Base-by-base conservation (phyloP, 176 grass and related monocot genomes). In the Poa annua region DNA sequence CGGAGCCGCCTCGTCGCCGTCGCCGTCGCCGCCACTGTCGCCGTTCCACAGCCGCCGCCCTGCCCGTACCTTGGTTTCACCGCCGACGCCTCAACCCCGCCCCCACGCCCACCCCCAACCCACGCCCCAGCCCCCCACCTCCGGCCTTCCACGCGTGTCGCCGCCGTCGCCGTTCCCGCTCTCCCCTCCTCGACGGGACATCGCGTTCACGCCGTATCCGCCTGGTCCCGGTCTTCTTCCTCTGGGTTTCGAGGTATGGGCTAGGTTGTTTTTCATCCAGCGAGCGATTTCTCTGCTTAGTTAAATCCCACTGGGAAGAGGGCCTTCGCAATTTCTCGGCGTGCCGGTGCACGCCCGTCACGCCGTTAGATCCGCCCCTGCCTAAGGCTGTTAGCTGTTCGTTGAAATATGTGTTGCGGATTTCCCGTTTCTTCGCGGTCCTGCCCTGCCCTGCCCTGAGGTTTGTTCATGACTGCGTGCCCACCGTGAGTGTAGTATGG, bases 1-100 rank as follows among this genome's bases (percentile, higher is more conserved):
- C 70, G 42, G 44, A 49, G 70, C 70, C 70, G 70, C 70, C 70
- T 49, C 70, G 63, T 66, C 63, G 63, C 7, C 29, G 62, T 66
- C 42, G 69, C 7, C 70, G 69, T 7, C 61, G 57, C 0, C 19
- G 20, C 64, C 16, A 12, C 36, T 10, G 10, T 48, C 69, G 70
- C 44, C 70, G 70, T 49, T 13, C 70, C 13, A 26, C 69, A 72
- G 70, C 44, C 22, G 22, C 68, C 21, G 12, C 68, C 21, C n/a
- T 24, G 21, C 42, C 42, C 44, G 2, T 8, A 73, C 70, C 70
- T 49, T 16, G 14, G 70, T 25, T 47, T 24, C 21, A 8, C 68
- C 68, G 68, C 69, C 69, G 69, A 2, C 68, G 21, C 70, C 69
- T 9, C 70, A 4, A 49, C 15, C 70, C 70, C 22, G 21, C 22